Evolutionary conservation across 225 moss, liverwort and hornwort species (phyloP), one percentile per base, ranked within the genome.

Genomic region (Physcomitrellopsis africana): DNA sequence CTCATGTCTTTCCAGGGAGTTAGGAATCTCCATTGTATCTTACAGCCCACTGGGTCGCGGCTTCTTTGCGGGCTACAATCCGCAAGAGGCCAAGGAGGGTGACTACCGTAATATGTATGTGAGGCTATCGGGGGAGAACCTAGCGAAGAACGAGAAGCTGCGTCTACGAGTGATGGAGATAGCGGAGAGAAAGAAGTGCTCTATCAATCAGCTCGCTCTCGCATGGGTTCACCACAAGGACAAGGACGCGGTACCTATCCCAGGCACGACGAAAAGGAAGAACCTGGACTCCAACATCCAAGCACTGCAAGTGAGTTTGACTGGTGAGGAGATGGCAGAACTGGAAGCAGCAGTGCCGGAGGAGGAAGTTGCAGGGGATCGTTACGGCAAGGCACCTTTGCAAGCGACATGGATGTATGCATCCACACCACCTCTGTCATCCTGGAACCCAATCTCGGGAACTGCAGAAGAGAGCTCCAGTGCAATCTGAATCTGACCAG

Each of bases 231-330:
- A 80, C 0, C 73, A 80, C 43, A 76, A 80, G 80, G 83, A 76
- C 22, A 64, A 67, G 32, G 80, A 80, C 23, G 76, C 75, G 57
- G 82, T 78, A 15, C 82, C 74, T 3, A 82, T 82, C 3, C 78
- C 82, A 1, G 78, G 82, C 9, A 82, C 85, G 11, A 83, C 80
- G 6, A 87, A 81, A 43, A 11, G n/a, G 8, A 74, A 73, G 18
- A 90, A 90, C 52, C 20, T 90, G 15, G 73, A 81, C 46, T 87
- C 84, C 62, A 90, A 90, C 45, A 65, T 81, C 5, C 77, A 66
- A 3, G 53, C 85, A 60, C 32, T 83, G 10, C 29, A 37, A 10
- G 43, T 90, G 26, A 29, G 73, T 12, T 37, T 87, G 22, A 68
- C 71, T 1, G 11, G 51, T 1, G 81, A 79, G 52, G 87, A 87